Percentiles rank a stretch among this genome's conserved stretches.
These are phyloP conservation scores for Fusarium longipes DNA, from an alignment of 2,329 filamentous ascomycete genomes.

Conservation along the genomic window DNA sequence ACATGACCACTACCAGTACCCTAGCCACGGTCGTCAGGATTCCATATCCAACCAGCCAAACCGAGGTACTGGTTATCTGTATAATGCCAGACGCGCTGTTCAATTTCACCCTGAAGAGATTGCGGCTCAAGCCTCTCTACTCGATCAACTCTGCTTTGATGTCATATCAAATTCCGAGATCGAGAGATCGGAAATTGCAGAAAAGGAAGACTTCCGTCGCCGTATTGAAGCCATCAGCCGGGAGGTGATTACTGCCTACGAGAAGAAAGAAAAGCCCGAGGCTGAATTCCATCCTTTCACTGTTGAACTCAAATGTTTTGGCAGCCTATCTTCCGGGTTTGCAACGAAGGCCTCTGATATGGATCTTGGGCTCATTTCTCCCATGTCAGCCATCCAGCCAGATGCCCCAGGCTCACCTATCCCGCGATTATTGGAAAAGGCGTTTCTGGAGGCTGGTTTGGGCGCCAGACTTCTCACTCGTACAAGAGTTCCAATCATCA, in stretches of 20 bases:
- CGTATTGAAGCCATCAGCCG: constrained; percentile 74
- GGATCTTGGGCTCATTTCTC: constrained; percentile 83
- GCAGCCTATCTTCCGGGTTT: constrained; percentile 85
- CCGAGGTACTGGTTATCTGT: constrained; percentile 33
- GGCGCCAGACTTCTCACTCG: constrained; percentile 81
- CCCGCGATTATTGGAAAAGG: constrained; percentile 79
- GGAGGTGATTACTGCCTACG: constrained; percentile 65
- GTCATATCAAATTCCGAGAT: constrained; percentile 71
- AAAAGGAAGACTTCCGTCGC: constrained; percentile 77
- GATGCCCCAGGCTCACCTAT: constrained; percentile 70
- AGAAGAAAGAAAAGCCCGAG: constrained; percentile 55
- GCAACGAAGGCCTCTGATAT: constrained; percentile 90
- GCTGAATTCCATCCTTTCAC: constrained; percentile 63
- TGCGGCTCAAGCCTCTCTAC: constrained; percentile 58
- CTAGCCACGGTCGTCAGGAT: constrained; percentile 12
- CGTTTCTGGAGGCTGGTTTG: constrained; percentile 75
- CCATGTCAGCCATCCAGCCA: constrained; percentile 64
- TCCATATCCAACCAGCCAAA: constrained; percentile 18
- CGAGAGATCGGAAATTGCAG: constrained; percentile 67
- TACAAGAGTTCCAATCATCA: constrained; percentile 88
- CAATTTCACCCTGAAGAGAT: constrained; percentile 59
- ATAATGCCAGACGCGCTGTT: constrained; percentile 39
- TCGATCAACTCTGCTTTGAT: constrained; percentile 61
- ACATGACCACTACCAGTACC: constrained; percentile 45
- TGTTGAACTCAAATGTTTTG: constrained; percentile 81